These are phyloP conservation scores for Fusarium duplospermum DNA, from an alignment of 2,329 filamentous ascomycete species.

Conservation along the genomic window DNA sequence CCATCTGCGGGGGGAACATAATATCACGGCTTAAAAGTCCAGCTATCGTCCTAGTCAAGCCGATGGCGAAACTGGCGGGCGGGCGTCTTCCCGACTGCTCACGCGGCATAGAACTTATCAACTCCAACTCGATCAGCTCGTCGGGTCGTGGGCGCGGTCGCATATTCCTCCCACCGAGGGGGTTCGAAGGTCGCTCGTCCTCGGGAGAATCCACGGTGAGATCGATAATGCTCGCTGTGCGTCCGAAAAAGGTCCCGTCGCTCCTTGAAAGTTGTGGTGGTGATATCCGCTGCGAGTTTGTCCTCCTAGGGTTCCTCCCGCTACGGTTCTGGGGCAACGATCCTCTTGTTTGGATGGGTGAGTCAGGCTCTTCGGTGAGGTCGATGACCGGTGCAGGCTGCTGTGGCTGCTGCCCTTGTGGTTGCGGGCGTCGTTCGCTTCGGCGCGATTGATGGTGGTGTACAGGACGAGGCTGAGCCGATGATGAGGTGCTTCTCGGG, in stretches of 20 bases:
- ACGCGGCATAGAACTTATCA: conserved; percentile 35
- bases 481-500: conserved; percentile 24
- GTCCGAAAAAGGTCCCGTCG: conserved; percentile 56
- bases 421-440: conserved; percentile 9
- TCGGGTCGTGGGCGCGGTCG: conserved; percentile 32
- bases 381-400: conserved; percentile 57
- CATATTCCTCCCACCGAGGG: conserved; percentile 28
- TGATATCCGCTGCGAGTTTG: conserved; percentile 54
- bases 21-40: conserved; percentile 41
- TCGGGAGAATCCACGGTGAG: conserved; percentile 61
- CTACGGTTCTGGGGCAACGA: conserved; percentile 39
- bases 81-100: conserved; percentile 34
- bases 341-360: conserved; percentile 52
- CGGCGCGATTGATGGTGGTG: conserved; percentile 9
- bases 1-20: conserved; percentile 38
- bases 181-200: conserved; percentile 43
- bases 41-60: conserved; percentile 42
- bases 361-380: conserved; percentile 63
- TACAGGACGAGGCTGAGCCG: background rate
- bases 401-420: conserved; percentile 15
- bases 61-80: conserved; percentile 37
- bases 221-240: conserved; percentile 59
- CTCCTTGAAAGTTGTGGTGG: conserved; percentile 58
- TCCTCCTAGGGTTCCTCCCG: conserved; percentile 55
- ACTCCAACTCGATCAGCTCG: conserved; percentile 45